A percentile compares a stretch with the other conserved stretches of the same genome.
phyloP scores from a whole-genome alignment of 768 basidiomycete species.

The Naganishia kalamii region DNA sequence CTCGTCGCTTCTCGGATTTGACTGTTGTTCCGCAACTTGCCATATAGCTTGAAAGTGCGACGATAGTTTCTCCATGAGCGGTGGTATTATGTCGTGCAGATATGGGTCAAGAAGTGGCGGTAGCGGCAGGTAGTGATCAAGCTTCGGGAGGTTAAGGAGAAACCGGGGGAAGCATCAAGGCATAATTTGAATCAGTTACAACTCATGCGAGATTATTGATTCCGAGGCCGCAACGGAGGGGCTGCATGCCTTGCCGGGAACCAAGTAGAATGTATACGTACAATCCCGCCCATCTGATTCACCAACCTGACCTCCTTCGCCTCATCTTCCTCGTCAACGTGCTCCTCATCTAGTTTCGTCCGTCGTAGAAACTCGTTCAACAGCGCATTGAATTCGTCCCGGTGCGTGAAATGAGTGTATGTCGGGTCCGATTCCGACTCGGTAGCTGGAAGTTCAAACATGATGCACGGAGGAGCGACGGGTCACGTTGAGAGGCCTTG shows the following conservation, averaged over 20 bases:
- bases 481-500: no score
- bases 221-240: not conserved
- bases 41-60: constrained; percentile 17
- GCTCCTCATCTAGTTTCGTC: constrained; percentile 49
- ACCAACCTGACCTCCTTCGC: constrained; percentile 38
- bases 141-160: constrained; percentile 49
- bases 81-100: constrained; percentile 69
- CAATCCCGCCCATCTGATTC: constrained; percentile 37
- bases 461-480: not conserved
- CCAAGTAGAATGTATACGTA: constrained; percentile 15
- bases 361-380: constrained; percentile 55
- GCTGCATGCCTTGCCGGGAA: not conserved
- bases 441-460: not conserved
- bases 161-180: not conserved
- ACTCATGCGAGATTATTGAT: constrained; percentile 14
- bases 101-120: constrained; percentile 85
- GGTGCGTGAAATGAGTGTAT: constrained; percentile 43
- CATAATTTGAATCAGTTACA: not conserved
- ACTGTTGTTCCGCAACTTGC: not conserved
- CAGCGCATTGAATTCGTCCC: constrained; percentile 55
- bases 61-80: constrained; percentile 59
- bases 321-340: constrained; percentile 52
- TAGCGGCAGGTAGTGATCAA: constrained; percentile 86
- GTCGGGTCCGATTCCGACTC: constrained; percentile 34
- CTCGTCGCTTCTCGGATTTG: not conserved